These are phyloP conservation scores for Prunus yedoensis DNA, from an alignment of 331 rosid species.

Conservation along the genomic window DNA sequence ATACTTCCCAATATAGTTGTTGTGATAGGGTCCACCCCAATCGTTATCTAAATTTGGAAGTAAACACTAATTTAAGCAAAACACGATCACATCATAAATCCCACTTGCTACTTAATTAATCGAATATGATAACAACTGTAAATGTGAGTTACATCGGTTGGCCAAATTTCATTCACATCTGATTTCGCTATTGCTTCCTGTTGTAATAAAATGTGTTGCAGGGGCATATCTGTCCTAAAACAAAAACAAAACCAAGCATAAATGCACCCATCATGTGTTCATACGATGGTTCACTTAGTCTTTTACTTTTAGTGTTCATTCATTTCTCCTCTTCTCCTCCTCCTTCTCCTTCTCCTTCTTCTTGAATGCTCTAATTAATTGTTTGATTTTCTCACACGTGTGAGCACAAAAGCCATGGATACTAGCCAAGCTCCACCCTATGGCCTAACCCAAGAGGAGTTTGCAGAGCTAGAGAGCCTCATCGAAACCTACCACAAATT, in stretches of 20 bases:
- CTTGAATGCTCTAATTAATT: not conserved
- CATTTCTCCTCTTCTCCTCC: slow-evolving; percentile 8
- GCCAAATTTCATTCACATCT: no score
- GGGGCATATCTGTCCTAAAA: slow-evolving; percentile 42
- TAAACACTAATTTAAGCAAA: slow-evolving; percentile 9
- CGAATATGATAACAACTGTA: not conserved
- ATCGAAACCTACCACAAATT: slow-evolving; percentile 62
- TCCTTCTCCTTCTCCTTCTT: not conserved
- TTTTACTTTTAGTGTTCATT: slow-evolving; percentile 16
- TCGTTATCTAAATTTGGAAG: slow-evolving; percentile 26
- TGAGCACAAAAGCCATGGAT: slow-evolving; percentile 18
- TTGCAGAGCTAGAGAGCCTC: slow-evolving; percentile 40
- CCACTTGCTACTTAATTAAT: not conserved
- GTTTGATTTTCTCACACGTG: not conserved
- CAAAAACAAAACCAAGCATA: not conserved
- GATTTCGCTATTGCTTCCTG: no score
- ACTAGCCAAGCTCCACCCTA: slow-evolving; percentile 25
- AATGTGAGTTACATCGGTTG: no score
- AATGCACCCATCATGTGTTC: slow-evolving; percentile 5
- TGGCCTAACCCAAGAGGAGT: slow-evolving; percentile 59
- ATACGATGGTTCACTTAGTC: no score
- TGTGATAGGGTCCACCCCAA: slow-evolving; percentile 6
- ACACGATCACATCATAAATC: not conserved
- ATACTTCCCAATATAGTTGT: not conserved
- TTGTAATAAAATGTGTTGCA: not conserved